Percentiles rank a stretch among this genome's conserved stretches.
Evolutionary conservation across 495 filamentous ascomycete genomes (phyloP).

Genomic region (Penicillium mononematosum): DNA sequence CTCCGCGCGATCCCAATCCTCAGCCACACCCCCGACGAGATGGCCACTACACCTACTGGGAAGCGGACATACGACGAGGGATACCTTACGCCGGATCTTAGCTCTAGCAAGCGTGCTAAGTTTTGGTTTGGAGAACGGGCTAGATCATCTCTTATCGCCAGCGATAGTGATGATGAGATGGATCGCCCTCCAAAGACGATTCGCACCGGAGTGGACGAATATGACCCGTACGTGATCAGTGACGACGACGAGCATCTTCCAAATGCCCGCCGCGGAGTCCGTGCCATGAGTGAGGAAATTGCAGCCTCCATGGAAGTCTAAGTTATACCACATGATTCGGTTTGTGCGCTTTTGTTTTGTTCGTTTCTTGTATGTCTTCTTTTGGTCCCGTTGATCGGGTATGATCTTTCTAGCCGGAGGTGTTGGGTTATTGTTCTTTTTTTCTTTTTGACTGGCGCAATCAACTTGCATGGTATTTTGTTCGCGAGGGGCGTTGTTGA

Average conservation of each 20-base stretch:
- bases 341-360: constrained; percentile 8
- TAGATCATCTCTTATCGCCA: constrained; percentile 31
- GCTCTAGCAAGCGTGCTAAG: constrained; percentile 71
- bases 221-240: constrained; percentile 45
- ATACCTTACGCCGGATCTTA: constrained; percentile 48
- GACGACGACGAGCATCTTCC: constrained; percentile 45
- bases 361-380: constrained; percentile 14
- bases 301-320: constrained; percentile 67
- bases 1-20: constrained; percentile 81
- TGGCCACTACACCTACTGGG: constrained; percentile 41
- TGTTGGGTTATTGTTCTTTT: constrained; percentile 22
- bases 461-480: constrained; percentile 30
- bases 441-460: constrained; percentile 24
- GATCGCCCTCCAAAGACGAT: constrained; percentile 19
- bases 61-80: constrained; percentile 51
- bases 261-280: constrained; percentile 48
- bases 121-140: constrained; percentile 77
- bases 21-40: constrained; percentile 58
- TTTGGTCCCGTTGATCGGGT: constrained; percentile 25
- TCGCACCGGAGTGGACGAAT: constrained; percentile 34
- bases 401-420: constrained; percentile 24
- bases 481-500: constrained; percentile 18
- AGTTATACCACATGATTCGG: constrained; percentile 11
- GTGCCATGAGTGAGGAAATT: constrained; percentile 73
- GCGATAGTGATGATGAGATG: constrained; percentile 53